phyloP scores from a whole-genome alignment of 176 grass and related monocot genomes.

The Thinopyrum elongatum region DNA sequence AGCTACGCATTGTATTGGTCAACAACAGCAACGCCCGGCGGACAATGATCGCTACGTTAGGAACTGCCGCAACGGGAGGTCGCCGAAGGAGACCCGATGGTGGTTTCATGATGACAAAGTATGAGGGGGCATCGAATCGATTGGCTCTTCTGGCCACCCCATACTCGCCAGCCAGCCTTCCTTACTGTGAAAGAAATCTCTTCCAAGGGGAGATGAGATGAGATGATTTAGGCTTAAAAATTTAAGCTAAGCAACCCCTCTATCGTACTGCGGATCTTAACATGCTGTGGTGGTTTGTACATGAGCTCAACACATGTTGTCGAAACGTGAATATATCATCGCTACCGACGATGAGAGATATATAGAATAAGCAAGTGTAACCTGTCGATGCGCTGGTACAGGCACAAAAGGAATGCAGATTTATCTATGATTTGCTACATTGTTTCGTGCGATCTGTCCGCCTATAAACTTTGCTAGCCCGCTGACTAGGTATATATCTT shows the following conservation, averaged over 20 bases:
- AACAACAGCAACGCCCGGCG: conserved; percentile 70
- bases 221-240: conserved; percentile 53
- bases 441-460: background rate
- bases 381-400: background rate
- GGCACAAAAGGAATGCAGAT: conserved; percentile 22
- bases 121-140: background rate
- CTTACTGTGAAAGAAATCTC: conserved; percentile 21
- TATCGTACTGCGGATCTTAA: conserved; percentile 40
- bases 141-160: background rate
- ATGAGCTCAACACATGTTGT: conserved; percentile 26
- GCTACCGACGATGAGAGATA: conserved; percentile 22
- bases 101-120: conserved; percentile 93
- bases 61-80: conserved; percentile 87
- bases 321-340: conserved; percentile 32
- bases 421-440: conserved; percentile 24
- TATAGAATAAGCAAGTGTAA: conserved; percentile 54
- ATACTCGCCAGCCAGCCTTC: background rate
- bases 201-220: conserved; percentile 44
- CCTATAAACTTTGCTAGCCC: background rate
- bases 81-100: conserved; percentile 88
- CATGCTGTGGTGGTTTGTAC: conserved; percentile 48
- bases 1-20: conserved; percentile 18
- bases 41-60: conserved; percentile 90
- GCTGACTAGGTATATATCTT: background rate
- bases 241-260: conserved; percentile 32